A percentile compares a stretch with the other conserved stretches of the same genome.
These are phyloP conservation scores for Diaporthe australafricana DNA, from an alignment of 2,329 filamentous ascomycete species.

Conservation along the genomic window DNA sequence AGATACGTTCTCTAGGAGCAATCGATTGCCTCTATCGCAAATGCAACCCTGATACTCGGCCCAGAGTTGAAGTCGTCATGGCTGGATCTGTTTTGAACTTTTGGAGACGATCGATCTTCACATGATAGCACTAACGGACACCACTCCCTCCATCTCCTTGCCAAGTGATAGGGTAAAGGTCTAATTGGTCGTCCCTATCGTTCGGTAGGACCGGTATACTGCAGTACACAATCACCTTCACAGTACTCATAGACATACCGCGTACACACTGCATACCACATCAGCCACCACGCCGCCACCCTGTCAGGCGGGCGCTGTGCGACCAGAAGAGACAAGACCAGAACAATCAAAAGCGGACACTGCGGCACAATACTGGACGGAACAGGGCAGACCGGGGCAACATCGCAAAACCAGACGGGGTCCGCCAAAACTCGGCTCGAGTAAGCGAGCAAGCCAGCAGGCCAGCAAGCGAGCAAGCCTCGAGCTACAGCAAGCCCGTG, in stretches of 20 bases:
- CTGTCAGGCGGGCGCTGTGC: constrained; percentile 17
- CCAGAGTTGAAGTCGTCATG: constrained; percentile 1
- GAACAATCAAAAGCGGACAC: not conserved
- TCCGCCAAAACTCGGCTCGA: not conserved
- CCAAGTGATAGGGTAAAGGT: not conserved
- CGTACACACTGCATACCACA: not conserved
- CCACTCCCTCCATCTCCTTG: not conserved
- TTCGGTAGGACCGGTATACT: not conserved
- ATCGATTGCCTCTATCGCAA: not conserved
- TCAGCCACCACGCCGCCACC: constrained; percentile 1
- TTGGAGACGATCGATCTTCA: constrained; percentile 15
- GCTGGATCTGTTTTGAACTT: not conserved
- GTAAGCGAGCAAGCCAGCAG: constrained; percentile 7
- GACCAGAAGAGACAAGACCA: too few species aligned
- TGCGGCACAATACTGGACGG: not conserved
- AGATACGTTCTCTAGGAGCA: not conserved
- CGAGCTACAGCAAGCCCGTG: not conserved
- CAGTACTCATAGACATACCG: not conserved
- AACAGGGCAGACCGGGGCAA: not conserved
- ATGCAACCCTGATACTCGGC: not conserved
- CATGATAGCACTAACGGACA: constrained; percentile 17
- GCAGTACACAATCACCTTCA: not conserved
- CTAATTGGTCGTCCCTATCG: constrained; percentile 7
- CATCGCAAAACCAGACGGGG: not conserved
- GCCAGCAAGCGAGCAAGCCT: constrained; percentile 13